phyloP scores from a whole-genome alignment of 768 basidiomycete species.

The Phaeotremella fagi region DNA sequence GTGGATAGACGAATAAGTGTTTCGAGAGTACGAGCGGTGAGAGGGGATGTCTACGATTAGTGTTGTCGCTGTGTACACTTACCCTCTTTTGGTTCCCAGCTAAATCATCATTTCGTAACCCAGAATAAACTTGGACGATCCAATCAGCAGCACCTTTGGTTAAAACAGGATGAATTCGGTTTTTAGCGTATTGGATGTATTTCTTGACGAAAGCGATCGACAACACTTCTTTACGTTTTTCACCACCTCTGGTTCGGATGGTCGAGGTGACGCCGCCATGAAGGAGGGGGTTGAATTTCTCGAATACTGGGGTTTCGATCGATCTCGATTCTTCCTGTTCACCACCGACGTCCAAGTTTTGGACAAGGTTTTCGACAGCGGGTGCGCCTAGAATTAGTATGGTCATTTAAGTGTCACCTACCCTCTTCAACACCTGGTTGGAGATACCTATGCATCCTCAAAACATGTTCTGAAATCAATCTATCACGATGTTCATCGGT shows the following conservation, averaged over 20 bases:
- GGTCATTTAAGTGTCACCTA: conserved; percentile 31
- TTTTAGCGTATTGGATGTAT: conserved; percentile 96
- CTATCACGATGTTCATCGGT: conserved; percentile 93
- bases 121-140: conserved; percentile 88
- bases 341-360: conserved; percentile 81
- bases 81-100: conserved; percentile 81
- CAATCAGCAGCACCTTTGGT: conserved; percentile 91
- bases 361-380: conserved; percentile 75
- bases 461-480: conserved; percentile 91
- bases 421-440: conserved; percentile 96
- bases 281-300: conserved; percentile 92
- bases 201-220: conserved; percentile 95
- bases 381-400: conserved; percentile 55
- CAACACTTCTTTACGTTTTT: conserved; percentile 75
- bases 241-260: conserved; percentile 51
- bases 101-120: conserved; percentile 82
- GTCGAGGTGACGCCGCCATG: conserved; percentile 70
- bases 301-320: conserved; percentile 73
- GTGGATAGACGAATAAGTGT: conserved; percentile 97
- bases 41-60: conserved; percentile 74
- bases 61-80: too few relatives aligned
- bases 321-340: conserved; percentile 55
- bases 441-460: conserved; percentile 93
- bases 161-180: conserved; percentile 72
- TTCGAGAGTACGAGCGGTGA: conserved; percentile 97